Evolutionary conservation across 805 yeast species (phyloP), one percentile per base, ranked within the genome.

Genomic region (Tetrapisispora taiwanensis): DNA sequence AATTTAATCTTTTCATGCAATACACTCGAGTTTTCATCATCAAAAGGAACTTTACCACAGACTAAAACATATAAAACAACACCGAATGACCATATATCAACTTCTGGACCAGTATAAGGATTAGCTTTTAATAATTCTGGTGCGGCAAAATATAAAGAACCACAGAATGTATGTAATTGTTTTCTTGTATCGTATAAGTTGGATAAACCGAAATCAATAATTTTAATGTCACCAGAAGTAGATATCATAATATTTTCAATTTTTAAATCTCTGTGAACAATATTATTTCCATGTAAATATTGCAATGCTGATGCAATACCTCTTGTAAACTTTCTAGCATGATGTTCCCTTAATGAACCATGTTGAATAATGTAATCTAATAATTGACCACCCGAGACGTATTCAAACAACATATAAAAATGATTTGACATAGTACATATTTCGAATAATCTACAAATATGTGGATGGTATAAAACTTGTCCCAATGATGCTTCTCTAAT

Each of bases 31-130:
- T 85, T 80, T 56, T 87, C 94, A 60, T 92, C 97, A 63, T 92
- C 98, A 62, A 92, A 92, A 8, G 99, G 99, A 13, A 92, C 97
- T 62, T 87, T 89, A 44, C 99, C 99, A 62, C 97, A 89, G 2
- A 92, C 96, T 48, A 92, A 71, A 7, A 92, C 99, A 59, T 87
- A 92, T 41, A 92, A 67, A 0, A 92, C 97, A 28, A 92, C 95
- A 51, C 98, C 98, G 70, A 89, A 90, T 2, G 96, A 86, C 98
- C 98, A 92, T 17, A 92, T 81, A 63, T 92, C 98, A 39, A 92
- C 96, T 62, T 92, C 98, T 1, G 98, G 98, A 0, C 98, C 99
- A 31, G 76, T 71, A 57, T 92, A 92, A 1, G 96, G 97, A 52
- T 79, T 79, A 1, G 97, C 98, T 47, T 85, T 84, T 43, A 92